These are phyloP conservation scores for Bipolaris zeicola DNA, from an alignment of 2,329 filamentous ascomycete genomes.

Conservation along the genomic window DNA sequence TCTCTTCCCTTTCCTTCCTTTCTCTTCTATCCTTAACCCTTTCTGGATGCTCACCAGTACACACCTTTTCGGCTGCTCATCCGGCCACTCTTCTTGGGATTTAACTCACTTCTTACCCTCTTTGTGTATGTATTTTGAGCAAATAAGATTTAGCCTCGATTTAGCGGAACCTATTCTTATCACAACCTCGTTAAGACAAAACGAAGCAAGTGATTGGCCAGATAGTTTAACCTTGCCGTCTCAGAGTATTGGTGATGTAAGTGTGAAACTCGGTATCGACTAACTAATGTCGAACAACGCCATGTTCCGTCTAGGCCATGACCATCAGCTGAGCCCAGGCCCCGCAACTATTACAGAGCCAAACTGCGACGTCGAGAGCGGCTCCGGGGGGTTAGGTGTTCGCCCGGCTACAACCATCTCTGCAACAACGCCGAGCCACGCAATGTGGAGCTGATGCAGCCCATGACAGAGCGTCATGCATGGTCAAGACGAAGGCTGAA, in stretches of 20 bases:
- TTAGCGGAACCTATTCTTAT: background rate
- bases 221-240: background rate
- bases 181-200: background rate
- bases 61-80: conserved; percentile 10
- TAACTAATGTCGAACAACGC: background rate
- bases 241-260: background rate
- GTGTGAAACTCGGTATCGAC: background rate
- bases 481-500: background rate
- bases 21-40: conserved; percentile 1
- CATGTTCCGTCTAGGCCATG: background rate
- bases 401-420: conserved; percentile 16
- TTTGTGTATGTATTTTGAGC: conserved; percentile 19
- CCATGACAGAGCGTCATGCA: conserved; percentile 1
- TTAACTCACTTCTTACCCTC: conserved; percentile 28
- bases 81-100: conserved; percentile 5
- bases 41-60: conserved; percentile 3
- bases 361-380: conserved; percentile 4
- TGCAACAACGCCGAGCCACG: conserved; percentile 12
- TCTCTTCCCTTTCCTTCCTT: conserved; percentile 3
- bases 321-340: conserved; percentile 5
- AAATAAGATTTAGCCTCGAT: conserved; percentile 2
- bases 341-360: conserved; percentile 16
- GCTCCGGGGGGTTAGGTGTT: conserved; percentile 12
- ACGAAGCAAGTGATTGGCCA: background rate
- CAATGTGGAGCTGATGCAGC: conserved; percentile 14